Percentiles rank a stretch among this genome's conserved stretches.
Conservation (phyloP, 2,329 filamentous ascomycete genomes). For the Geosmithia putterillii region DNA sequence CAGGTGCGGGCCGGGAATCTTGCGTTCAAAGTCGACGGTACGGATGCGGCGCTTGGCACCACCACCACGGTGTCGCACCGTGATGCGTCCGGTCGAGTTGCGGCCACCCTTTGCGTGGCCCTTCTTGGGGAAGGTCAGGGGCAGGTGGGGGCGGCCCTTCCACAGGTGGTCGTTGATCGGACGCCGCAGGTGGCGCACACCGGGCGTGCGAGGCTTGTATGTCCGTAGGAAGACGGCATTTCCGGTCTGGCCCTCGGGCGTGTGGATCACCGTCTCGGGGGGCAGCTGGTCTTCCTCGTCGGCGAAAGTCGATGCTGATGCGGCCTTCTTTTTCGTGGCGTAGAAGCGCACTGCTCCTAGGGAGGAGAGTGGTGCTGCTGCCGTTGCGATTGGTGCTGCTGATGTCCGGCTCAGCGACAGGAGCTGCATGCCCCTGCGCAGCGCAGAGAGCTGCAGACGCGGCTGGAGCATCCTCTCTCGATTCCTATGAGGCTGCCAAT, state of each 20-base stretch:
- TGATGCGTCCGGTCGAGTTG: slow-evolving; percentile 77
- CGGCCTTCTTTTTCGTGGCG: slow-evolving; percentile 11
- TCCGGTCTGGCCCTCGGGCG: slow-evolving; percentile 5
- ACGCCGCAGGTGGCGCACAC: slow-evolving; percentile 79
- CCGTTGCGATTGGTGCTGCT: neutral
- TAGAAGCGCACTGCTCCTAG: slow-evolving; percentile 15
- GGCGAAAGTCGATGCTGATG: neutral
- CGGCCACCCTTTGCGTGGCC: slow-evolving; percentile 87
- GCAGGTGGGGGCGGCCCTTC: slow-evolving; percentile 77
- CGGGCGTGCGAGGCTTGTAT: slow-evolving; percentile 88
- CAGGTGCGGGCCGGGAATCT: slow-evolving; percentile 65
- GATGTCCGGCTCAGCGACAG: slow-evolving; percentile 13
- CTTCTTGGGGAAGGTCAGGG: slow-evolving; percentile 83
- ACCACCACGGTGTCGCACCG: slow-evolving; percentile 83
- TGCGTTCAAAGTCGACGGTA: slow-evolving; percentile 78
- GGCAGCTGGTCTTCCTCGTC: slow-evolving; percentile 5
- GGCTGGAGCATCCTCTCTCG: slow-evolving; percentile 18
- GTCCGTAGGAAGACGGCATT: slow-evolving; percentile 47
- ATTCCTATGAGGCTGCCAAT: too few relatives aligned
- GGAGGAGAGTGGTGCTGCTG: too few relatives aligned
- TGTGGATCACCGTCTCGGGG: slow-evolving; percentile 1
- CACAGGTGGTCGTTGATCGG: slow-evolving; percentile 94
- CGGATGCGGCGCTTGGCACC: slow-evolving; percentile 87
- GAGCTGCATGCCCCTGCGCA: slow-evolving; percentile 14
- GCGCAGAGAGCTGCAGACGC: slow-evolving; percentile 14